Conservation (phyloP, 2,329 filamentous ascomycete species). For the Xylariales sp. region DNA sequence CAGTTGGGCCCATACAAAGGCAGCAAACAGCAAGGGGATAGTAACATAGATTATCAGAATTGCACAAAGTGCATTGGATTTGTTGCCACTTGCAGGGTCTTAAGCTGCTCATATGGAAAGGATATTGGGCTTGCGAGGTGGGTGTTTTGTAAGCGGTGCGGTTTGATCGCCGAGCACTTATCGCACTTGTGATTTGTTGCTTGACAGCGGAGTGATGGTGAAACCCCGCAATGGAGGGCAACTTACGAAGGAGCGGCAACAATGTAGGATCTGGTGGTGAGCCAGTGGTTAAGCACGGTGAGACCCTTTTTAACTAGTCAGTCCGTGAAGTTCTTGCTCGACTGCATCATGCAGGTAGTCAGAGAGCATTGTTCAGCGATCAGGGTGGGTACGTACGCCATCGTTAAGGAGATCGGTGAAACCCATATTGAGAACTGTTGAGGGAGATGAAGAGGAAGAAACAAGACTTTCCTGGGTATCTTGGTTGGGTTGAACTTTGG, state of each 20-base stretch:
- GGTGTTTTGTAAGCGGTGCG: too few species aligned
- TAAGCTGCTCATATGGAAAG: slow-evolving; percentile 73
- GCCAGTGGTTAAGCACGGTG: slow-evolving; percentile 53
- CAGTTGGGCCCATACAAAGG: background rate
- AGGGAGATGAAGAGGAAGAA: slow-evolving; percentile 1
- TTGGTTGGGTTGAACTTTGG: slow-evolving; percentile 7
- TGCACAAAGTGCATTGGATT: slow-evolving; percentile 30
- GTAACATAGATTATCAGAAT: slow-evolving; percentile 26
- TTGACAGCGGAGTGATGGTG: too few species aligned
- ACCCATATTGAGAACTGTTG: slow-evolving; percentile 43
- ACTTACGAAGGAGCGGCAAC: slow-evolving; percentile 26
- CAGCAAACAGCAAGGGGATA: background rate
- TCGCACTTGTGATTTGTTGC: slow-evolving; percentile 1
- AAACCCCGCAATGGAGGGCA: too few species aligned
- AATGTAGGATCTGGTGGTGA: slow-evolving; percentile 65
- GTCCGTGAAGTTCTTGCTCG: slow-evolving; percentile 7
- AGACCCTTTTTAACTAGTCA: slow-evolving; percentile 12
- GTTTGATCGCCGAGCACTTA: slow-evolving; percentile 9
- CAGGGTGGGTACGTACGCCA: slow-evolving; percentile 30
- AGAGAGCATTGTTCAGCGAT: background rate
- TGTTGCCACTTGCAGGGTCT: slow-evolving; percentile 58
- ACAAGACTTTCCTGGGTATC: slow-evolving; percentile 3
- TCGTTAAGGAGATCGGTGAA: slow-evolving; percentile 56
- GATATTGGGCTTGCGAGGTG: background rate
- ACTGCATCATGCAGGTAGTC: background rate